Evolutionary conservation across 2,329 filamentous ascomycete genomes (phyloP).

Genomic region (Periglandula ipomoeae): DNA sequence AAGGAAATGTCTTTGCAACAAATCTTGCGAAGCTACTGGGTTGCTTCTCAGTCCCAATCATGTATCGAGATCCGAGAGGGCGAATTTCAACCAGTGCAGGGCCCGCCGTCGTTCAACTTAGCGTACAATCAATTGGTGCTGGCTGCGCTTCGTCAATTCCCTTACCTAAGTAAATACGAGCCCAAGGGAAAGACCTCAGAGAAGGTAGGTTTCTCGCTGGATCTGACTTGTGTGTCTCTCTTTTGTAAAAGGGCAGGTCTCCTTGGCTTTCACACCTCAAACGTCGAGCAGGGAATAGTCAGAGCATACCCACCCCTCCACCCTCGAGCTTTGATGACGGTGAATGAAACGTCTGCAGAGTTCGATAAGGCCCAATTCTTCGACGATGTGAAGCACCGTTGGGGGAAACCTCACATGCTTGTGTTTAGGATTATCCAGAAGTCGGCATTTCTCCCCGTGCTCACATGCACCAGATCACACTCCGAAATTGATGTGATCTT

Average conservation of each 20-base stretch:
- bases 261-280: slow-evolving; percentile 7
- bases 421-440: slow-evolving; percentile 1
- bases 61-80: slow-evolving; percentile 12
- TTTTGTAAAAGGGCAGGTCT: slow-evolving; percentile 8
- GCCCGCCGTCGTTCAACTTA: slow-evolving; percentile 9
- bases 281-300: slow-evolving; percentile 1
- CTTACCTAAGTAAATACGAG: slow-evolving; percentile 6
- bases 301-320: not conserved
- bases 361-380: not conserved
- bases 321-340: not conserved
- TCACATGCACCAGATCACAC: not conserved
- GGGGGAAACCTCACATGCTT: not conserved
- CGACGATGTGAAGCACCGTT: not conserved
- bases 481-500: not conserved
- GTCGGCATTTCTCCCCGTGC: slow-evolving; percentile 4
- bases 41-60: not conserved
- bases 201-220: not conserved
- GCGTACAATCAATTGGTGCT: slow-evolving; percentile 9
- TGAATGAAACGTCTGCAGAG: not conserved
- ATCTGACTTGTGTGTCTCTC: slow-evolving; percentile 3
- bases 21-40: slow-evolving; percentile 4
- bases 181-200: slow-evolving; percentile 6
- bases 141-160: slow-evolving; percentile 10
- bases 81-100: slow-evolving; percentile 6
- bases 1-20: slow-evolving; percentile 2